A percentile compares a stretch with the other conserved stretches of the same genome.
Evolutionary conservation across 2,329 filamentous ascomycete genomes (phyloP).

Genomic region (Fusarium compactum): DNA sequence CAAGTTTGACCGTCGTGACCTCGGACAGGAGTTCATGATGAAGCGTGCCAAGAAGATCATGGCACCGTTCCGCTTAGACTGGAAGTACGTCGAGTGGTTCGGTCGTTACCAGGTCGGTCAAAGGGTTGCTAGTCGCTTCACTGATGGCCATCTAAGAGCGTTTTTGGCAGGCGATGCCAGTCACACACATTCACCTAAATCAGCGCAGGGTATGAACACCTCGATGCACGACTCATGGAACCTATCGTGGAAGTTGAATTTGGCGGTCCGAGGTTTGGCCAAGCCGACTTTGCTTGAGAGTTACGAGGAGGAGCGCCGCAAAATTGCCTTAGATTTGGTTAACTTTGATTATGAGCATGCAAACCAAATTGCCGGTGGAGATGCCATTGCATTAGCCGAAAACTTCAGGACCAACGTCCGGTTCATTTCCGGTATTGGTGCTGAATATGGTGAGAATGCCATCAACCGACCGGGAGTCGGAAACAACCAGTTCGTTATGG

Average conservation of each 20-base stretch:
- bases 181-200: constrained; percentile 79
- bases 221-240: constrained; percentile 73
- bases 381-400: constrained; percentile 71
- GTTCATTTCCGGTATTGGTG: constrained; percentile 80
- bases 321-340: constrained; percentile 69
- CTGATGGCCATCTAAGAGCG: constrained; percentile 69
- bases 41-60: constrained; percentile 71
- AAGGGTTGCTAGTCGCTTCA: constrained; percentile 77
- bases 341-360: constrained; percentile 70
- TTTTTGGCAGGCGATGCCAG: constrained; percentile 78
- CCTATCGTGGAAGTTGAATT: constrained; percentile 64
- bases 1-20: constrained; percentile 55
- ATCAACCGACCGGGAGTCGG: constrained; percentile 59
- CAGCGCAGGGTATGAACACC: constrained; percentile 76
- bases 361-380: constrained; percentile 70
- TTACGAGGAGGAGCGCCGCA: constrained; percentile 73
- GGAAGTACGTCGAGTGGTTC: constrained; percentile 76
- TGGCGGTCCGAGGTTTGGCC: constrained; percentile 67
- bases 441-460: constrained; percentile 66
- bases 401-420: constrained; percentile 79
- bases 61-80: constrained; percentile 67
- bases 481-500: constrained; percentile 56
- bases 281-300: constrained; percentile 67
- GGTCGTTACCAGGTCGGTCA: constrained; percentile 78
- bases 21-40: constrained; percentile 77